Percentiles rank a stretch among this genome's conserved stretches.
These are phyloP conservation scores for Puccinia brachypodii DNA, from an alignment of 1,284 basidiomycete species.

Conservation along the genomic window DNA sequence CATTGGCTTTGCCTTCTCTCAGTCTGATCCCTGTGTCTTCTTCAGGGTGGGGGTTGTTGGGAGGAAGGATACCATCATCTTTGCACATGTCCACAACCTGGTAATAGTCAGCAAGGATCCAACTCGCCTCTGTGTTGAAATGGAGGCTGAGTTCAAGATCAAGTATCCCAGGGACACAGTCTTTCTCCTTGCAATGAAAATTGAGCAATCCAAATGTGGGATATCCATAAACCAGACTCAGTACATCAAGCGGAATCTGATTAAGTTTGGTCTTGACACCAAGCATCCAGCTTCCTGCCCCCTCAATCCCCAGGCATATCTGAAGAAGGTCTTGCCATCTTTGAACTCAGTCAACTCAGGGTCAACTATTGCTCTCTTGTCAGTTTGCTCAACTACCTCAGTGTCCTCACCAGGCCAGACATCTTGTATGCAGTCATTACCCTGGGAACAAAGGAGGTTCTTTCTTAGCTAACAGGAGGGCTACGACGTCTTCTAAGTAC, in stretches of 20 bases:
- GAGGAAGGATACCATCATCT: not conserved
- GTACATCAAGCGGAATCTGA: not conserved
- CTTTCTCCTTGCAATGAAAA: not conserved
- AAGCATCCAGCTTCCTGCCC: not conserved
- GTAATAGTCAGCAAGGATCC: not conserved
- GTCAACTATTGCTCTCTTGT: too few species aligned
- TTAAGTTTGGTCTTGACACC: not conserved
- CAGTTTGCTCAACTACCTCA: too few species aligned
- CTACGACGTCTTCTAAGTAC: too few species aligned
- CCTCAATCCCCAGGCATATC: slow-evolving; percentile 67
- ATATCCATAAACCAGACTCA: not conserved
- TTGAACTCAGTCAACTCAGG: too few species aligned
- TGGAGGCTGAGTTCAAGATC: not conserved
- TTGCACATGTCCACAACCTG: not conserved
- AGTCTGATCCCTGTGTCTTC: slow-evolving; percentile 5
- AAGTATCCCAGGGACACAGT: not conserved
- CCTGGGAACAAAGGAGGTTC: too few species aligned
- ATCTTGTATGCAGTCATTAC: too few species aligned
- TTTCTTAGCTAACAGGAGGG: too few species aligned
- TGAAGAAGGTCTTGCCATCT: too few species aligned
- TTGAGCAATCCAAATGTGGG: not conserved
- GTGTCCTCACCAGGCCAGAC: too few species aligned
- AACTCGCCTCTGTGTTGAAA: not conserved
- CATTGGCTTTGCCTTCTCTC: not conserved
- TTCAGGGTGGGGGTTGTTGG: not conserved